Evolutionary conservation across 352 stramenopile species (phyloP).

Genomic region (Pythium dissotocum): DNA sequence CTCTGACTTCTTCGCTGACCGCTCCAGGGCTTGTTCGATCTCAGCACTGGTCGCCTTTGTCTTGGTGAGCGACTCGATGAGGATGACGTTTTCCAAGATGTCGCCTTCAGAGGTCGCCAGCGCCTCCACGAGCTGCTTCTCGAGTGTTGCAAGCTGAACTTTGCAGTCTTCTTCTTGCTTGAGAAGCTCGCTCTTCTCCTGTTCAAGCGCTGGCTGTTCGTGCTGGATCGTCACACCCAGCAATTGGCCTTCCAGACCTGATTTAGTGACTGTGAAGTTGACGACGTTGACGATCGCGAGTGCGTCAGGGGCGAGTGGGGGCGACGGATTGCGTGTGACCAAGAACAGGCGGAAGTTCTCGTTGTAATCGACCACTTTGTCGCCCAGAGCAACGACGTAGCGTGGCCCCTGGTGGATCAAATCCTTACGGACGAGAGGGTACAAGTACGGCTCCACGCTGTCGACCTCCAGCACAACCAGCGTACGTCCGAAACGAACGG

Average conservation of each 20-base stretch:
- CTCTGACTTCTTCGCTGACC: slow-evolving; percentile 87
- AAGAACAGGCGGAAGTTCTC: slow-evolving; percentile 93
- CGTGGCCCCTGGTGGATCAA: slow-evolving; percentile 90
- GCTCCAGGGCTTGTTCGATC: slow-evolving; percentile 88
- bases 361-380: slow-evolving; percentile 95
- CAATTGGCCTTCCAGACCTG: slow-evolving; percentile 92
- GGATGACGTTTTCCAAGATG: slow-evolving; percentile 92
- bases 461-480: slow-evolving; percentile 93
- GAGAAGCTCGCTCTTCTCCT: slow-evolving; percentile 76
- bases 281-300: slow-evolving; percentile 91
- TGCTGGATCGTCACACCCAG: slow-evolving; percentile 93
- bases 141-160: slow-evolving; percentile 90
- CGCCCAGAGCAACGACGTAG: slow-evolving; percentile 88
- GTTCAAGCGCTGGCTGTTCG: slow-evolving; percentile 93
- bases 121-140: slow-evolving; percentile 93
- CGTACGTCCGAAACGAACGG: slow-evolving; percentile 96
- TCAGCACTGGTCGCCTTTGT: slow-evolving; percentile 93
- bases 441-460: slow-evolving; percentile 91
- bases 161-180: slow-evolving; percentile 95
- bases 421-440: slow-evolving; percentile 90
- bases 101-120: slow-evolving; percentile 94
- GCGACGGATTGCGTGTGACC: slow-evolving; percentile 90
- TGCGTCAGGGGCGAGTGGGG: slow-evolving; percentile 86
- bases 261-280: slow-evolving; percentile 96
- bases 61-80: slow-evolving; percentile 94